Evolutionary conservation across 345 rosid species (phyloP).

Genomic region (Sisymbrium altissimum): DNA sequence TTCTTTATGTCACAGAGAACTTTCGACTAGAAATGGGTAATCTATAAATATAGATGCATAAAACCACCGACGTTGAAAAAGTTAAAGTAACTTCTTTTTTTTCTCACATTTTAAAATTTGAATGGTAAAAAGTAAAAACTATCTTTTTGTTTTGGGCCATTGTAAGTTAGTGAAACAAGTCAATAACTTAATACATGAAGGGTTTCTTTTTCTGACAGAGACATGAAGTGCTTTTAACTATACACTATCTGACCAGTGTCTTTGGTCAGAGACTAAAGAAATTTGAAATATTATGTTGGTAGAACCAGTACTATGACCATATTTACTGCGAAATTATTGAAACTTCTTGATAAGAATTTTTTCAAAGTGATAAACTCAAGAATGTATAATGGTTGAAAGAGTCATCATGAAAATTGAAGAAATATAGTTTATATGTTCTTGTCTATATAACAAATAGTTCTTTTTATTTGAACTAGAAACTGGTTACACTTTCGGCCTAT

Average conservation of each 20-base stretch:
- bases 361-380: not conserved
- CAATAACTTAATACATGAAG: not conserved
- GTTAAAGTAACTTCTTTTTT: not conserved
- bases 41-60: conserved; percentile 14
- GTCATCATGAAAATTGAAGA: too few relatives aligned
- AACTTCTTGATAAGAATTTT: not conserved
- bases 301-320: not conserved
- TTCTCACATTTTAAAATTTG: not conserved
- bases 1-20: not conserved
- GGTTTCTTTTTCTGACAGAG: not conserved
- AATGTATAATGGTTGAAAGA: not conserved
- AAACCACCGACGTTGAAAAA: conserved; percentile 13
- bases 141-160: not conserved
- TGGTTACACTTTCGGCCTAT: not conserved
- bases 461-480: not conserved
- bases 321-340: not conserved
- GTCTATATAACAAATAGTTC: not conserved
- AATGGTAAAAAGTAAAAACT: not conserved
- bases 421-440: too few relatives aligned
- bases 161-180: not conserved
- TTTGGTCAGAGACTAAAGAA: not conserved
- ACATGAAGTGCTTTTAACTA: not conserved
- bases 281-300: not conserved
- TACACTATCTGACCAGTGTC: not conserved
- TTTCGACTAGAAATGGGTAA: not conserved